Evolutionary conservation across 1,139 yeast species (phyloP).

Genomic region (Protomyces pachydermus): DNA sequence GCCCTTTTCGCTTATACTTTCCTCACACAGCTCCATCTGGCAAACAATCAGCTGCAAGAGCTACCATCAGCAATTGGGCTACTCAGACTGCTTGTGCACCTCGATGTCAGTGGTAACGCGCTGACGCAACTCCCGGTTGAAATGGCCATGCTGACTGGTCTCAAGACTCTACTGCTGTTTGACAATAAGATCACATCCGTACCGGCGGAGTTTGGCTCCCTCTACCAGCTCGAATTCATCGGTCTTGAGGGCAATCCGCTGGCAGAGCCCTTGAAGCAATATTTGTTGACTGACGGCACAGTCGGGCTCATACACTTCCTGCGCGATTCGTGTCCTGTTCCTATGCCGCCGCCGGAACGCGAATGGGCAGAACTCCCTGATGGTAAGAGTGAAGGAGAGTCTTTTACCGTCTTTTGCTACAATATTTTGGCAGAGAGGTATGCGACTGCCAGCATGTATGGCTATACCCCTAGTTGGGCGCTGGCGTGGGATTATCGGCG

Average conservation of each 20-base stretch:
- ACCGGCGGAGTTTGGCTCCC: constrained; percentile 80
- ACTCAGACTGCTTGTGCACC: constrained; percentile 68
- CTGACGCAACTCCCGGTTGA: constrained; percentile 70
- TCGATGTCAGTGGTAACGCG: constrained; percentile 78
- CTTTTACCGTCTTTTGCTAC: constrained; percentile 75
- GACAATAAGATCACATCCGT: constrained; percentile 73
- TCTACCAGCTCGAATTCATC: constrained; percentile 75
- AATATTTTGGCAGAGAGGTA: constrained; percentile 93
- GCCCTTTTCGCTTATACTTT: constrained; percentile 77
- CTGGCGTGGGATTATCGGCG: constrained; percentile 90
- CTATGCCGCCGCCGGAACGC: constrained; percentile 64
- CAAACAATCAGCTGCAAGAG: constrained; percentile 69
- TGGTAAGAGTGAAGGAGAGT: constrained; percentile 39
- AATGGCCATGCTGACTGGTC: constrained; percentile 72
- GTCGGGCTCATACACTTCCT: constrained; percentile 72
- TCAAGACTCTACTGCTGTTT: constrained; percentile 77
- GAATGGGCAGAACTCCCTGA: constrained; percentile 50
- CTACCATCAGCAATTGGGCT: constrained; percentile 68
- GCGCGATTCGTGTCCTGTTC: constrained; percentile 74
- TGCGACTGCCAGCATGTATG: constrained; percentile 87
- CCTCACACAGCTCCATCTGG: constrained; percentile 77
- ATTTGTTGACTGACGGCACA: constrained; percentile 77
- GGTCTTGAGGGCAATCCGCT: constrained; percentile 94
- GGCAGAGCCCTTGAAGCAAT: constrained; percentile 58
- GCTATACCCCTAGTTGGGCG: constrained; percentile 97